Base-by-base conservation (phyloP, 2,329 filamentous ascomycete genomes). In the Penicillium griseofulvum region DNA sequence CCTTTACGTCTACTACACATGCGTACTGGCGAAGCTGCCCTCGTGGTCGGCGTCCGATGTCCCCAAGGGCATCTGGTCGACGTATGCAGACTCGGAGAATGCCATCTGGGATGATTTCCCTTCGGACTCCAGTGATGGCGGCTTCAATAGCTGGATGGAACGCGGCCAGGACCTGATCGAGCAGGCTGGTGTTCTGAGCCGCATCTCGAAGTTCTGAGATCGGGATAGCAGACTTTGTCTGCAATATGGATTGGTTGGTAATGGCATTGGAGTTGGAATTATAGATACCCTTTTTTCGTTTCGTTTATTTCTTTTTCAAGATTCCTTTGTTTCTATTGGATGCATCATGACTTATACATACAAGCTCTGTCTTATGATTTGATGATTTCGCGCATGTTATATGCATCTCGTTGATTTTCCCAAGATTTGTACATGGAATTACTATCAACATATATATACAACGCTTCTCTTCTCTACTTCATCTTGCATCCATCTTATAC, bases 1-100 rank as follows among this genome's bases (percentile, higher is more conserved):
- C 39, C 68, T 79, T 8, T 78, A 78, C 54, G 76, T 78, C 41
- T 78, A 78, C 62, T 78, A 77, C 57, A 78, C 74, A 22, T 74
- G 70, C 48, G 72, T 77, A 3, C 61, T 74, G 34, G 72, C 74
- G 16, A 77, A 76, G 55, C 60, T 77, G 16, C 74, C 71, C 0
- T 71, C 74, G 0, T 76, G 74, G 72, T 71, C 66, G 4, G 64
- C 62, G 2, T 56, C 68, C 5, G 68, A 72, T 49, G 69, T 71
- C 14, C 70, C 73, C 24, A 74, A 75, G 56, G 75, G 73, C 6
- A 65, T 72, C 10, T 74, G 68, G 68, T 76, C 73, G 10, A 69
- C 65, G 5, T 78, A 78, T 55, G 71, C 75, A 7, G 75, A 77
- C 60, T 69, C 74, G 7, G 68, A 71, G 50, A 67, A 68, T 37